Conservation (phyloP, 83 land plant species). For the Picea mariana region DNA sequence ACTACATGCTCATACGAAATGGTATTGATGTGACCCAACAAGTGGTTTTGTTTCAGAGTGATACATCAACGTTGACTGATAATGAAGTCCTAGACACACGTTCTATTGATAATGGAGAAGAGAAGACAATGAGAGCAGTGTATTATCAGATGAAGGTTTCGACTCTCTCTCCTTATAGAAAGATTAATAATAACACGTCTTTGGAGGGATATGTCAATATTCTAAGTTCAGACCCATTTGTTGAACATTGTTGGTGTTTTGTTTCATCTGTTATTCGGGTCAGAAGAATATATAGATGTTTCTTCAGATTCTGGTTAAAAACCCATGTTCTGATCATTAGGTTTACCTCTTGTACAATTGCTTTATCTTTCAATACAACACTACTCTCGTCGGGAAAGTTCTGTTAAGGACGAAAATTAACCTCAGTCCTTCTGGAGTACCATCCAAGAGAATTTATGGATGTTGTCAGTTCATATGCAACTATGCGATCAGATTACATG, state of each 20-base stretch:
- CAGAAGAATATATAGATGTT: neutral
- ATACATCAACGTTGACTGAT: slow-evolving; percentile 65
- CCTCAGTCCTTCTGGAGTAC: slow-evolving; percentile 21
- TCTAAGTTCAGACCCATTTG: neutral
- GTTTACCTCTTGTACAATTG: neutral
- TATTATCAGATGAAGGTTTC: slow-evolving; percentile 51
- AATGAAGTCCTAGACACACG: slow-evolving; percentile 40
- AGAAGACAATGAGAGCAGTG: slow-evolving; percentile 57
- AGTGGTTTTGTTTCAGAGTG: slow-evolving; percentile 36
- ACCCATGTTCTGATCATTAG: neutral
- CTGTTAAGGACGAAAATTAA: neutral
- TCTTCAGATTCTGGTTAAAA: neutral
- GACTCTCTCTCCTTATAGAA: neutral
- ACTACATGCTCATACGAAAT: neutral
- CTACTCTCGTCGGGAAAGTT: neutral
- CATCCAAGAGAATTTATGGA: slow-evolving; percentile 39
- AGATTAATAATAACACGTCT: neutral
- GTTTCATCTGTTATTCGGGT: neutral
- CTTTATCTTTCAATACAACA: neutral
- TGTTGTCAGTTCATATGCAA: slow-evolving; percentile 37
- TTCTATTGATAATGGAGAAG: slow-evolving; percentile 27
- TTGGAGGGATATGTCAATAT: neutral
- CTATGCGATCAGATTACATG: slow-evolving; percentile 45
- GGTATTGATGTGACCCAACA: neutral
- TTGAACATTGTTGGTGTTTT: neutral